Percentiles rank a stretch among this genome's conserved stretches.
Conservation (phyloP, 1,139 yeast genomes). For the Yamadazyma dendronema region DNA sequence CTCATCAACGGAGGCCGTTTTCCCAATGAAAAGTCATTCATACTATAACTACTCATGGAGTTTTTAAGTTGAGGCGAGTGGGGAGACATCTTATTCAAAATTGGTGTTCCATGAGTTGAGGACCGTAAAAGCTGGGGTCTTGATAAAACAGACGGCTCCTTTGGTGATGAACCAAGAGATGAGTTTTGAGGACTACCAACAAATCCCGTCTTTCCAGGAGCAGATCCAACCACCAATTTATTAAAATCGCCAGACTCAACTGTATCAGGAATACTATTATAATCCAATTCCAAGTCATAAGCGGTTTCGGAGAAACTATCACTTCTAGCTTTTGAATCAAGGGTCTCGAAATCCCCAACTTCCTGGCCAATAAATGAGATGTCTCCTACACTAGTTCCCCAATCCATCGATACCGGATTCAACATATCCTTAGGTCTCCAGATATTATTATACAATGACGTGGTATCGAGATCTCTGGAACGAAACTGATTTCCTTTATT, state of each 20-base stretch:
- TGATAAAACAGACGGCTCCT: constrained; percentile 19
- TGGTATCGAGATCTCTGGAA: constrained; percentile 49
- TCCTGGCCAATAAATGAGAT: constrained; percentile 55
- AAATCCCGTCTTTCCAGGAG: constrained; percentile 5
- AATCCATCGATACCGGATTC: constrained; percentile 51
- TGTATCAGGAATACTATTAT: constrained; percentile 3
- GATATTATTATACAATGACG: constrained; percentile 27
- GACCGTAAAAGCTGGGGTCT: constrained; percentile 23
- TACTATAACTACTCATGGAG: constrained; percentile 13
- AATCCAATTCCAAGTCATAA: constrained; percentile 9
- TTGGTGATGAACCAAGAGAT: constrained; percentile 24
- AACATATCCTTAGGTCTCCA: constrained; percentile 54
- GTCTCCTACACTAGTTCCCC: constrained; percentile 50
- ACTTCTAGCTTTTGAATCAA: not conserved
- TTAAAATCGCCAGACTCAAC: constrained; percentile 10
- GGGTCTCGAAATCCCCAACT: constrained; percentile 38
- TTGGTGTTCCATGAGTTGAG: constrained; percentile 17
- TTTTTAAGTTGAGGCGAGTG: constrained; percentile 17
- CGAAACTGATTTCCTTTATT: constrained; percentile 51
- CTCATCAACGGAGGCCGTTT: constrained; percentile 35
- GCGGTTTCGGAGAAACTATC: constrained; percentile 7
- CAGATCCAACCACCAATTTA: constrained; percentile 20
- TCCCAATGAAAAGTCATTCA: constrained; percentile 7
- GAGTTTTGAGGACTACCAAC: constrained; percentile 8
- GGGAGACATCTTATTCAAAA: constrained; percentile 16